Evolutionary conservation across 1,284 basidiomycete species (phyloP).

Genomic region (Athelia sp.): DNA sequence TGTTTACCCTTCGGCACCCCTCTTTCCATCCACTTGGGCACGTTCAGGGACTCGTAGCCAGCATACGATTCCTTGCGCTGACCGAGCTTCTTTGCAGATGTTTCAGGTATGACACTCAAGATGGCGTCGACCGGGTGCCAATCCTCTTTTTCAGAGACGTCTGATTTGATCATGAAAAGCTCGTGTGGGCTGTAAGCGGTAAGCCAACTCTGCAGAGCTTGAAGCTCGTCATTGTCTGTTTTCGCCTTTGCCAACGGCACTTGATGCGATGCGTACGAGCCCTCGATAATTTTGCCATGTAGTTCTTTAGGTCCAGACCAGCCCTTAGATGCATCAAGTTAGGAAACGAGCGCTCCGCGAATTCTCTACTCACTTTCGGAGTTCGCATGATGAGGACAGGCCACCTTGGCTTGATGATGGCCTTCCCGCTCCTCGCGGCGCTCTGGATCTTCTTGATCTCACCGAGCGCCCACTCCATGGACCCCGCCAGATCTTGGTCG

Average conservation of each 20-base stretch:
- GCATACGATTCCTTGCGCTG: conserved; percentile 64
- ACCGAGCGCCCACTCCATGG: conserved; percentile 77
- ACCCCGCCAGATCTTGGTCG: conserved; percentile 69
- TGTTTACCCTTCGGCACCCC: conserved; percentile 50
- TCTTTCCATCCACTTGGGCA: conserved; percentile 64
- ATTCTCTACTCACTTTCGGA: conserved; percentile 56
- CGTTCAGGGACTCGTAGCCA: conserved; percentile 53
- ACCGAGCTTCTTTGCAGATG: conserved; percentile 54
- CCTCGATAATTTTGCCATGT: conserved; percentile 70
- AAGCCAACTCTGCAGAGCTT: conserved; percentile 66
- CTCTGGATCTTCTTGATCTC: conserved; percentile 78
- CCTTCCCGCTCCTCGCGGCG: conserved; percentile 69
- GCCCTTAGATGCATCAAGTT: too few relatives aligned
- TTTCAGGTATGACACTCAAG: conserved; percentile 52
- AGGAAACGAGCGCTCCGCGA: too few relatives aligned
- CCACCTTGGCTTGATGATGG: conserved; percentile 82
- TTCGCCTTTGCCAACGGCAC: conserved; percentile 77
- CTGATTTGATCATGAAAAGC: conserved; percentile 44
- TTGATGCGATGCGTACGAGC: conserved; percentile 72
- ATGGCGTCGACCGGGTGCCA: conserved; percentile 49
- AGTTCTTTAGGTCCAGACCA: conserved; percentile 64
- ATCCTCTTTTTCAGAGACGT: conserved; percentile 17
- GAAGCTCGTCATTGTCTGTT: conserved; percentile 58
- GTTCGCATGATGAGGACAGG: conserved; percentile 81
- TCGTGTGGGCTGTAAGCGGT: conserved; percentile 58